Evolutionary conservation across 305 asterid genomes (phyloP).

Genomic region (Solanum hybrid): DNA sequence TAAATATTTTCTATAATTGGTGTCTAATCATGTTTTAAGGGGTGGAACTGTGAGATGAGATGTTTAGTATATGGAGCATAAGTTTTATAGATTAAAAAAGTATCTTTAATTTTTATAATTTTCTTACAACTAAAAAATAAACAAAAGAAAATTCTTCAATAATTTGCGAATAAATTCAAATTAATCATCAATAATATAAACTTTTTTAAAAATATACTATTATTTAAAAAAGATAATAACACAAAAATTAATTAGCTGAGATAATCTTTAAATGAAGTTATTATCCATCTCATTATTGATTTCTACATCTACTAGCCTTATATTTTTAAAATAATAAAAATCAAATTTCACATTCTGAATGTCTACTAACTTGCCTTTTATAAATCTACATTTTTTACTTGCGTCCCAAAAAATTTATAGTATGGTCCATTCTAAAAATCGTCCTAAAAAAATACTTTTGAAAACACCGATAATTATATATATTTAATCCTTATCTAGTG

Average conservation of each 20-base stretch:
- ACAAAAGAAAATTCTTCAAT: neutral
- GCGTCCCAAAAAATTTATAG: too few relatives aligned
- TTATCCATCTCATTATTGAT: neutral
- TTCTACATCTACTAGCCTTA: neutral
- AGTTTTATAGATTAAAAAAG: neutral
- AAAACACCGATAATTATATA: neutral
- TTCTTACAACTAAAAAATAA: neutral
- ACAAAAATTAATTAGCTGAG: neutral
- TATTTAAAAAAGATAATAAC: too few relatives aligned
- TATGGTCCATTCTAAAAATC: neutral
- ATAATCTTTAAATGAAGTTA: too few relatives aligned
- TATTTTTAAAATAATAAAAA: too few relatives aligned
- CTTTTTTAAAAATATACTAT: too few relatives aligned
- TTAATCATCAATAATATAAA: neutral
- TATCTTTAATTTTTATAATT: too few relatives aligned
- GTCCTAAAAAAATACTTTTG: neutral
- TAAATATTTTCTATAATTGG: neutral
- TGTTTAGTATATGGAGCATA: neutral
- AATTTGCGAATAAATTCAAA: neutral
- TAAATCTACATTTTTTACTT: too few relatives aligned
- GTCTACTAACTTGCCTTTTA: neutral
- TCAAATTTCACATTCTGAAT: neutral
- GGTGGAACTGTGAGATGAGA: neutral
- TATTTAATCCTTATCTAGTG: neutral
- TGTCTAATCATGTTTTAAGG: neutral